These are phyloP conservation scores for Allium cepa DNA, from an alignment of 106 monocot genomes.

Conservation along the genomic window DNA sequence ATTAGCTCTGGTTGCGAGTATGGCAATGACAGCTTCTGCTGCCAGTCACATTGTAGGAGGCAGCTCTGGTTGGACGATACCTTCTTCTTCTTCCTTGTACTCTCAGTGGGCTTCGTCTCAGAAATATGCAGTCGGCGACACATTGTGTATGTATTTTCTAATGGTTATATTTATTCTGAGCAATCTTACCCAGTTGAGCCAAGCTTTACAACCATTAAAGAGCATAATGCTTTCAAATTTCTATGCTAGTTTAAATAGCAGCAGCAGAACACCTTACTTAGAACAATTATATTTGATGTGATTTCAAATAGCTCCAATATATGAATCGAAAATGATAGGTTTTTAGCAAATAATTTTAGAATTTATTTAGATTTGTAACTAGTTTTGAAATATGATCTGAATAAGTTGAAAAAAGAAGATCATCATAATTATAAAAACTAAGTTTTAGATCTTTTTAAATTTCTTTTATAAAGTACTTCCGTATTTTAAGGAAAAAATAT, in stretches of 20 bases:
- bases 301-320: not conserved
- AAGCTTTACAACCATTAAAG: not conserved
- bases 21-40: not conserved
- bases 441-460: no score
- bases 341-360: not conserved
- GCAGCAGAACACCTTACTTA: no score
- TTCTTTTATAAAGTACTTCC: no score
- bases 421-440: no score
- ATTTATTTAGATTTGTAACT: not conserved
- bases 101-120: conserved; percentile 1
- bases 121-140: not conserved
- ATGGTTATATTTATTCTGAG: not conserved
- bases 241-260: not conserved
- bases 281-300: no score
- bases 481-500: no score
- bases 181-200: not conserved
- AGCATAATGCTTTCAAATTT: not conserved
- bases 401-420: no score
- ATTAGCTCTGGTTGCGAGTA: not conserved
- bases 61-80: not conserved
- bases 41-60: not conserved
- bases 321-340: not conserved
- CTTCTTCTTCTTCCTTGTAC: not conserved
- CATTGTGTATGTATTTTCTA: not conserved
- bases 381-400: no score